A percentile compares a stretch with the other conserved stretches of the same genome.
phyloP scores from a whole-genome alignment of 495 filamentous ascomycete genomes.

The Trichoderma asperelloides region DNA sequence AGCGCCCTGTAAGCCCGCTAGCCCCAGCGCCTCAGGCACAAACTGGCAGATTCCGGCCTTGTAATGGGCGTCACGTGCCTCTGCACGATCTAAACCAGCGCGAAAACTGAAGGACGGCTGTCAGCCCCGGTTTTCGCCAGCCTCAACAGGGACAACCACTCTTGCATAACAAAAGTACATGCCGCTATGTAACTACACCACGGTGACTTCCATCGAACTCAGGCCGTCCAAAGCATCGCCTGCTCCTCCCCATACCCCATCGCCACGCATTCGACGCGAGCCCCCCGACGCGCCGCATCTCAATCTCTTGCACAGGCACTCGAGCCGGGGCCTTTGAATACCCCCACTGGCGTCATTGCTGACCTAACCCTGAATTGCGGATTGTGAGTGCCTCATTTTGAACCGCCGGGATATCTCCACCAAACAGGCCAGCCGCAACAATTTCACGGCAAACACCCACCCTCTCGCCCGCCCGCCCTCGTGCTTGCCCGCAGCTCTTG shows the following conservation, averaged over 20 bases:
- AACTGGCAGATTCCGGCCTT: not conserved
- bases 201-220: conserved; percentile 1
- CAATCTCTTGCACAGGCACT: not conserved
- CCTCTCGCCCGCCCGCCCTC: not conserved
- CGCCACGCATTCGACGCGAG: conserved; percentile 1
- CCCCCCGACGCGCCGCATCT: not conserved
- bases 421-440: not conserved
- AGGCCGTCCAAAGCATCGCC: not conserved
- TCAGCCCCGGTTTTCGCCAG: conserved; percentile 7
- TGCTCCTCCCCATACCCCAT: not conserved
- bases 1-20: not conserved
- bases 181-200: conserved; percentile 4
- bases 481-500: not conserved
- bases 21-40: not conserved
- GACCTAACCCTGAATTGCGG: conserved; percentile 7
- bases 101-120: not conserved
- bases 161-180: conserved; percentile 7
- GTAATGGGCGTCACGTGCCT: not conserved
- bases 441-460: not conserved
- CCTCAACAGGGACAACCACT: conserved; percentile 4
- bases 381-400: conserved; percentile 8
- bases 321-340: not conserved
- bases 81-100: not conserved
- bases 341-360: conserved; percentile 8
- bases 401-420: not conserved